phyloP scores from a whole-genome alignment of 2,329 filamentous ascomycete species.

The Colletotrichum cereale region DNA sequence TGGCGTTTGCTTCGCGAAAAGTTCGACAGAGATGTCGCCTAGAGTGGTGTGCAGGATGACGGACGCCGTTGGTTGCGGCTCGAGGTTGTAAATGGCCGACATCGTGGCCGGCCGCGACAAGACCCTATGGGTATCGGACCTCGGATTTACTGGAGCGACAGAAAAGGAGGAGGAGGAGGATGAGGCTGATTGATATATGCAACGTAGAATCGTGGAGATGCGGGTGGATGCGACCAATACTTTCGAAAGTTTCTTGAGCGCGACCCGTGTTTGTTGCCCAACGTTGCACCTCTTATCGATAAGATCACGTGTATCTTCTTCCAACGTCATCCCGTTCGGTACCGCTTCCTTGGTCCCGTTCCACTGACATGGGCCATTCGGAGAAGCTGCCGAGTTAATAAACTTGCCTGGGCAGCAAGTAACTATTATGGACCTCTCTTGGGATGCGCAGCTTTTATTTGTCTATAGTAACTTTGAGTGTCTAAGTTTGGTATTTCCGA shows the following conservation, averaged over 20 bases:
- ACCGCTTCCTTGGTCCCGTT: not conserved
- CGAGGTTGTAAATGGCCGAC: constrained; percentile 93
- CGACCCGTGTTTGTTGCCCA: not conserved
- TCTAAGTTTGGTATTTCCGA: not conserved
- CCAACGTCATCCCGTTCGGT: not conserved
- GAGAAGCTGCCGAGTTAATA: constrained; percentile 1
- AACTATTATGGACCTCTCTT: not conserved
- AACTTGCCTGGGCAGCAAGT: not conserved
- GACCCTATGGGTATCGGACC: not conserved
- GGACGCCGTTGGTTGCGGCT: constrained; percentile 93
- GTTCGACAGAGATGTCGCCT: constrained; percentile 89
- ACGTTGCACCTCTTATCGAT: constrained; percentile 32
- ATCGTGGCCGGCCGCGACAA: constrained; percentile 60
- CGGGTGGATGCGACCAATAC: constrained; percentile 6
- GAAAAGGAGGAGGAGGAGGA: not conserved
- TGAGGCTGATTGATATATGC: not conserved
- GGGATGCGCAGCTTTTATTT: not conserved
- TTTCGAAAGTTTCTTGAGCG: constrained; percentile 15
- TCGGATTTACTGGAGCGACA: not conserved
- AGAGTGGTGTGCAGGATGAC: constrained; percentile 90
- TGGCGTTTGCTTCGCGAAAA: constrained; percentile 95
- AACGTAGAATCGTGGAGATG: not conserved
- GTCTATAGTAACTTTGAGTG: not conserved
- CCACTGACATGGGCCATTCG: not conserved
- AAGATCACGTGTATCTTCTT: constrained; percentile 29